phyloP scores from a whole-genome alignment of 2,329 filamentous ascomycete genomes.

The Metarhizium album region DNA sequence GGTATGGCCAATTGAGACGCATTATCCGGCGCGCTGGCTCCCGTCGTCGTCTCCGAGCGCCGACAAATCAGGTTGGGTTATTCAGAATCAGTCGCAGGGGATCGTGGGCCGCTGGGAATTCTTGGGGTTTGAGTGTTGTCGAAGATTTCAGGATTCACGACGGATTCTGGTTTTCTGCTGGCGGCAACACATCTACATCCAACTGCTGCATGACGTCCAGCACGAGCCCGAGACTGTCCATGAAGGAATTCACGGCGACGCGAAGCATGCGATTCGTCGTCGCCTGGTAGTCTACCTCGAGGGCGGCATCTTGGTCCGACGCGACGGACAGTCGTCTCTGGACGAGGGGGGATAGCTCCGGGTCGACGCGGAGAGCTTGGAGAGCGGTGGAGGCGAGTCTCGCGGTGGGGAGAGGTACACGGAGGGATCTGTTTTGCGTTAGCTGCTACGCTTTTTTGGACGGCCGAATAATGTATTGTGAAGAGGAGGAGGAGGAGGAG shows the following conservation, averaged over 20 bases:
- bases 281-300: slow-evolving; percentile 70
- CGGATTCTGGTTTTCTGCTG: slow-evolving; percentile 10
- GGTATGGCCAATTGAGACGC: too few species aligned
- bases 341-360: slow-evolving; percentile 79
- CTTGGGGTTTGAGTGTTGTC: too few species aligned
- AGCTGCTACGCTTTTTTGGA: background rate
- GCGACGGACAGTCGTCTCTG: slow-evolving; percentile 52
- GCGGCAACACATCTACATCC: slow-evolving; percentile 66
- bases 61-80: too few species aligned
- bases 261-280: slow-evolving; percentile 94
- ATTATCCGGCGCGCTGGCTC: too few species aligned
- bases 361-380: slow-evolving; percentile 69
- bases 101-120: background rate
- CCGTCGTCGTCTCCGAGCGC: too few species aligned
- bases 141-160: background rate
- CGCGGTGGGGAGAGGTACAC: slow-evolving; percentile 70
- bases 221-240: slow-evolving; percentile 78
- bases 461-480: background rate
- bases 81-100: background rate
- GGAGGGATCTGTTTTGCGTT: slow-evolving; percentile 47
- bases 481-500: slow-evolving; percentile 34
- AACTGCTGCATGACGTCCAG: slow-evolving; percentile 84
- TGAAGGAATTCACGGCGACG: slow-evolving; percentile 91
- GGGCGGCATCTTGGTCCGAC: slow-evolving; percentile 30
- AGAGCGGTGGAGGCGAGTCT: slow-evolving; percentile 70